Conservation (phyloP, 2,329 filamentous ascomycete species). For the Camptophora hylomeconis region DNA sequence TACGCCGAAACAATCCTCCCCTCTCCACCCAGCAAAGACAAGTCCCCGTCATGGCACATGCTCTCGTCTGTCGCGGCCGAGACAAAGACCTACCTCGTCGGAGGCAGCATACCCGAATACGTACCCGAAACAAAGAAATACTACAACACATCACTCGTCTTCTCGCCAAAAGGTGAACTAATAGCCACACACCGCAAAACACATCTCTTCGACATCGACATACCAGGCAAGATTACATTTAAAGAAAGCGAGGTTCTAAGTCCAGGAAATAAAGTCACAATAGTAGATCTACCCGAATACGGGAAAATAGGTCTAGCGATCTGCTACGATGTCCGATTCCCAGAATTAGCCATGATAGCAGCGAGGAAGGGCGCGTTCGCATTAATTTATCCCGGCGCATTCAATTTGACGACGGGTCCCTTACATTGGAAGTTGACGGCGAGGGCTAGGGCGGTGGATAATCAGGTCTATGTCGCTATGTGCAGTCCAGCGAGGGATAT, state of each 20-base stretch:
- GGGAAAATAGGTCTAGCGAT: slow-evolving; percentile 80
- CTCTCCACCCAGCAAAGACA: slow-evolving; percentile 54
- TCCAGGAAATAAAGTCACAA: slow-evolving; percentile 70
- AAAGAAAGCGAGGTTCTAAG: slow-evolving; percentile 79
- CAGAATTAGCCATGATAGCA: slow-evolving; percentile 80
- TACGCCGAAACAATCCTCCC: slow-evolving; percentile 85
- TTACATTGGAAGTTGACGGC: slow-evolving; percentile 83
- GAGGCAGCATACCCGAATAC: slow-evolving; percentile 83
- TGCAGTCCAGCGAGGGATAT: slow-evolving; percentile 82
- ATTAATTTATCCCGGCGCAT: slow-evolving; percentile 88
- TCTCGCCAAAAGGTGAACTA: slow-evolving; percentile 63
- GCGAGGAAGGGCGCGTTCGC: slow-evolving; percentile 77
- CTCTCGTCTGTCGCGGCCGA: slow-evolving; percentile 68
- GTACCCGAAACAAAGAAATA: slow-evolving; percentile 53
- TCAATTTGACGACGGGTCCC: slow-evolving; percentile 85
- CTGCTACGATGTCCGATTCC: slow-evolving; percentile 96
- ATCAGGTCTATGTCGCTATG: slow-evolving; percentile 84
- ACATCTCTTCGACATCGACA: slow-evolving; percentile 95
- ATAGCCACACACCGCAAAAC: slow-evolving; percentile 86
- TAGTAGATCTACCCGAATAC: slow-evolving; percentile 78
- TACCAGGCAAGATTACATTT: slow-evolving; percentile 88
- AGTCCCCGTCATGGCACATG: slow-evolving; percentile 75
- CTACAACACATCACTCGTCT: slow-evolving; percentile 85
- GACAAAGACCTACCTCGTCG: slow-evolving; percentile 67
- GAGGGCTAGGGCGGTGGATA: slow-evolving; percentile 75